Evolutionary conservation across 2,329 filamentous ascomycete species (phyloP).

Genomic region (Xylariaceae sp.): DNA sequence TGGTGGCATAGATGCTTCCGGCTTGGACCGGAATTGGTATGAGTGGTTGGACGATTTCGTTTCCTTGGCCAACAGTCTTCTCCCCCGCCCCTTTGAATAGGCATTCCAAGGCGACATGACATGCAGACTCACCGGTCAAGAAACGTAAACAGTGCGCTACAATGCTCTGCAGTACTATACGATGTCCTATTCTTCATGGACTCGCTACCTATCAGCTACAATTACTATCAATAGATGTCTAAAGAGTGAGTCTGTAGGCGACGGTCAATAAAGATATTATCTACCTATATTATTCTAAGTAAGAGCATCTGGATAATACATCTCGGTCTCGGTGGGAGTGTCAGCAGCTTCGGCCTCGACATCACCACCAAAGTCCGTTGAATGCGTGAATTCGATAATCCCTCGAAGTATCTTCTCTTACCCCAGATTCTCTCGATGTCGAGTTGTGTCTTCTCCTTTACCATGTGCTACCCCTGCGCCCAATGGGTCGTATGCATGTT

Average conservation of each 20-base stretch:
- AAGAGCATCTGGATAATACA: background rate
- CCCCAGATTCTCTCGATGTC: conserved; percentile 18
- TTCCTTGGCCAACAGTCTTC: conserved; percentile 19
- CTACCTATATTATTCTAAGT: background rate
- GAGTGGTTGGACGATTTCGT: conserved; percentile 9
- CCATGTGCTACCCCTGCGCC: conserved; percentile 32
- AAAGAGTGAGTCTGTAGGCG: background rate
- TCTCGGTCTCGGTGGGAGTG: background rate
- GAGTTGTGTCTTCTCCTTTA: conserved; percentile 23
- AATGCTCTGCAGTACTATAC: background rate
- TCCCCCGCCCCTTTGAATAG: conserved; percentile 14
- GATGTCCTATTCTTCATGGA: conserved; percentile 1
- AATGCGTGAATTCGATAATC: conserved; percentile 1
- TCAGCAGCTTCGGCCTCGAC: background rate
- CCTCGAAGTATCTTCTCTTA: conserved; percentile 4
- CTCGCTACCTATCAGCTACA: background rate
- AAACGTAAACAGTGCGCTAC: conserved; percentile 23
- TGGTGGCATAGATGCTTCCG: conserved; percentile 3
- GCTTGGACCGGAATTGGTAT: conserved; percentile 8
- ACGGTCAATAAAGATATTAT: too few species aligned
- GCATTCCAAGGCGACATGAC: conserved; percentile 20
- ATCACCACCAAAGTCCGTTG: background rate
- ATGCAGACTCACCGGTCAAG: conserved; percentile 22
- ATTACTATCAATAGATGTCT: background rate
- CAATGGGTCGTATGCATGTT: conserved; percentile 28